Evolutionary conservation across 371 early-diverging fungal species (phyloP), one percentile per base, ranked within the genome.

Genomic region (Apophysomyces ossiformis): DNA sequence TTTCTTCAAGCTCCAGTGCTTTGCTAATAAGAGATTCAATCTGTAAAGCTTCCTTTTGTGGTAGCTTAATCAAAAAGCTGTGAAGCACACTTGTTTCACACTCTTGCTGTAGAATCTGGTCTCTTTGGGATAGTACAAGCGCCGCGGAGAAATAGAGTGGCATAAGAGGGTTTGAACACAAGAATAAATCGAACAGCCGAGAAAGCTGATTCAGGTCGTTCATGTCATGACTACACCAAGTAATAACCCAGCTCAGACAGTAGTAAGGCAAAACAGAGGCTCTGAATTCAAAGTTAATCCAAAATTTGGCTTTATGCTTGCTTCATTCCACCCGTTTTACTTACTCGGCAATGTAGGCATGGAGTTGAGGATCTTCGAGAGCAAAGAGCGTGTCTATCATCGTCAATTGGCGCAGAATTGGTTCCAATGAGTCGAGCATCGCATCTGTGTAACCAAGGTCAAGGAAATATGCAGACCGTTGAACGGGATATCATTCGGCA

Each of bases 211-310:
- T 71, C 32, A 91, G 74, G 68, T 82, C 82, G 37, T 75, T 68
- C 5, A 95, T 57, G 64, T 94, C 90, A 71, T 95, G 95, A 36
- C 91, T 88, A 71, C 87, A 92, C 96, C 96, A 95, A 13, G 95
- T 92, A 54, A 95, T 80, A 8, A 95, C 85, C 94, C 94, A 94
- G 63, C 90, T 89, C 38, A 95, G 77, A 41, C 87, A 85, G 68
- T 92, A 95, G 69, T 89, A 92, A 2, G 94, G 93, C n/a, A 88
- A 80, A 6, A 91, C 85, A 18, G 83, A 81, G 8, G 88, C 77
- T 54, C 86, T 85, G 68, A 60, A 38, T 11, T 45, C 38, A 37
- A 5, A 62, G 57, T 4, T 60, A 62, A 54, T 13, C 39, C 8
- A 50, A 39, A 15, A 37, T 15, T 32, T n/a, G 58, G 38, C 32